A percentile compares a stretch with the other conserved stretches of the same genome.
These are phyloP conservation scores for Arxiozyma heterogenica DNA, from an alignment of 1,139 yeast species.

Conservation along the genomic window DNA sequence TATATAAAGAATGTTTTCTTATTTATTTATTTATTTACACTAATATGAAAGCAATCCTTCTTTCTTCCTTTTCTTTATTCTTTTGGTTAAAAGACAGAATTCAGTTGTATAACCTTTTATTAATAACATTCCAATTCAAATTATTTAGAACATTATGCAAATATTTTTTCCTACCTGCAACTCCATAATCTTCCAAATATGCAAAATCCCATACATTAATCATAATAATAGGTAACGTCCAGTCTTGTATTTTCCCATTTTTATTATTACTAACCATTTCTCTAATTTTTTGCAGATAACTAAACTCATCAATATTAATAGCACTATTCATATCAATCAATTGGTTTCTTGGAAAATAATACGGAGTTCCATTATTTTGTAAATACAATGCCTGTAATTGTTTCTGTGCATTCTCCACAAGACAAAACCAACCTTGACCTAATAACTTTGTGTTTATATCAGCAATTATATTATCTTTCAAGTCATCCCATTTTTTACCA, in stretches of 20 bases:
- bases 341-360: constrained; percentile 68
- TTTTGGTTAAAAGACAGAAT: background rate
- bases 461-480: constrained; percentile 33
- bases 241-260: constrained; percentile 43
- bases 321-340: constrained; percentile 61
- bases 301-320: constrained; percentile 46
- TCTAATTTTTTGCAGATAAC: constrained; percentile 40
- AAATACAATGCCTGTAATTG: constrained; percentile 53
- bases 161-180: constrained; percentile 64
- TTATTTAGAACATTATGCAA: constrained; percentile 69
- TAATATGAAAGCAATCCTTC: no score
- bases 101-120: constrained; percentile 41
- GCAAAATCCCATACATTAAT: constrained; percentile 86
- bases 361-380: constrained; percentile 88
- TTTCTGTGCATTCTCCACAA: constrained; percentile 68
- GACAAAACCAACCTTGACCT: constrained; percentile 77
- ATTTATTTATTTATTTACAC: background rate
- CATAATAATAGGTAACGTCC: constrained; percentile 69
- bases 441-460: constrained; percentile 44
- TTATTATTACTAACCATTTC: constrained; percentile 32
- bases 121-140: constrained; percentile 81
- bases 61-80: no score
- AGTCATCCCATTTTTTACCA: constrained; percentile 23
- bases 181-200: constrained; percentile 74
- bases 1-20: constrained; percentile 1